These are phyloP conservation scores for Eucalyptus victrix DNA, from an alignment of 345 rosid genomes.

Conservation along the genomic window DNA sequence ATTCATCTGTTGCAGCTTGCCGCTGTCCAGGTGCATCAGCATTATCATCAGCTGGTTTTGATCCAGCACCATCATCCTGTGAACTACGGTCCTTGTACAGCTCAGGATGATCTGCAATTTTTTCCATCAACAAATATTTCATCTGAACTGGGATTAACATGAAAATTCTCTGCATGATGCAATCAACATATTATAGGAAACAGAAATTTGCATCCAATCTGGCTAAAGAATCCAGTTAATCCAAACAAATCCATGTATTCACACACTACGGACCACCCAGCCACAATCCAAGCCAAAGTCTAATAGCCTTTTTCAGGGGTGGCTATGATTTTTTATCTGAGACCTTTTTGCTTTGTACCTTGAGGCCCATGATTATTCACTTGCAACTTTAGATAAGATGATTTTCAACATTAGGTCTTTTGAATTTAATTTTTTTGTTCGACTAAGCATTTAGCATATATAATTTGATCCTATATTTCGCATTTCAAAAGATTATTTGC, in stretches of 20 bases:
- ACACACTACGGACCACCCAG: background rate
- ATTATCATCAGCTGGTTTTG: conserved; percentile 36
- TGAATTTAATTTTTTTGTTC: background rate
- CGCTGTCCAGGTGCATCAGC: conserved; percentile 53
- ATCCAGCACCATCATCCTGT: conserved; percentile 32
- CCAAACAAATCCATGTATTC: background rate
- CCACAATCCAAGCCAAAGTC: background rate
- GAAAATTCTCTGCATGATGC: background rate
- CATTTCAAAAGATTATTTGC: background rate
- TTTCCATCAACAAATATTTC: background rate
- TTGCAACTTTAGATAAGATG: background rate
- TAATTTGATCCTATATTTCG: background rate
- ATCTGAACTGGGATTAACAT: background rate
- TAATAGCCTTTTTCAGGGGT: background rate
- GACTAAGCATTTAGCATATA: background rate
- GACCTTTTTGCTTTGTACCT: background rate
- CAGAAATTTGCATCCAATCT: background rate
- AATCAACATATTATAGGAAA: background rate
- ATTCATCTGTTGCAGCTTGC: conserved; percentile 94
- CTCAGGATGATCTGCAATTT: conserved; percentile 82
- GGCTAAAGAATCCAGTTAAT: background rate
- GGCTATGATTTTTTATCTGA: background rate
- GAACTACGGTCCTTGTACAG: conserved; percentile 62
- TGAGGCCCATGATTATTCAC: background rate
- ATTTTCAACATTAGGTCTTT: background rate